Evolutionary conservation across 169 alveolate genomes (phyloP), one percentile per base, ranked within the genome.

Genomic region (Cyclospora cayetanensis): DNA sequence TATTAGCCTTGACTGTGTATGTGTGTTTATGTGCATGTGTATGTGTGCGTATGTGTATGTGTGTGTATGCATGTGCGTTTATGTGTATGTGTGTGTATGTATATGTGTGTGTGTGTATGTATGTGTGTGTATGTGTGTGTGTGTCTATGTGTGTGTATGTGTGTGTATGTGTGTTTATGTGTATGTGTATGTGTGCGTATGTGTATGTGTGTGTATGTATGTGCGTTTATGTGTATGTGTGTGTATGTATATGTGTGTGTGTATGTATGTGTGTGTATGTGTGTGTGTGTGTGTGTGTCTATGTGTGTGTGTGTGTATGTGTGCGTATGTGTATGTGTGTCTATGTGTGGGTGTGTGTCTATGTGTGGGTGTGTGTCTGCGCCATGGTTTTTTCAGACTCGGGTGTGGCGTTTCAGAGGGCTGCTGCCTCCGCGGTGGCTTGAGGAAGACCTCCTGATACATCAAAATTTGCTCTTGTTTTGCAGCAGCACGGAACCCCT

Each of bases 341-440:
- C 15, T 7, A 18, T 29, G 39, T 37, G 37, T n/a, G 27, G 3
- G 50, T 34, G 4, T 43, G 0, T 42, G 12, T 42, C n/a, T n/a
- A n/a, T n/a, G n/a, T 53, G 20, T 22, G 43, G 3, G 31, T 52
- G 34, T 52, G 31, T 50, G 27, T 55, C 11, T 22, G 4, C 43
- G 5, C 15, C 29, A 34, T 35, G 29, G 37, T 4, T 41, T 60
- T 25, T 25, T 39, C 84, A 86, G 92, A 52, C 27, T 37, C 70
- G 35, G 4, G 83, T 86, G 29, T 60, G 77, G 92, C 4, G 92
- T n/a, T 76, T 63, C n/a, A 39, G 83, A 5, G 77, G 92, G 25
- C 11, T 86, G 5, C 55, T 86, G 46, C 92, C 92, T 1, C 83
- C 84, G 85, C 92, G 92, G 5, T 86, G 92, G 92, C 72, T 41